Base-by-base conservation (phyloP, 768 basidiomycete species). In the Phylloporus sp. region DNA sequence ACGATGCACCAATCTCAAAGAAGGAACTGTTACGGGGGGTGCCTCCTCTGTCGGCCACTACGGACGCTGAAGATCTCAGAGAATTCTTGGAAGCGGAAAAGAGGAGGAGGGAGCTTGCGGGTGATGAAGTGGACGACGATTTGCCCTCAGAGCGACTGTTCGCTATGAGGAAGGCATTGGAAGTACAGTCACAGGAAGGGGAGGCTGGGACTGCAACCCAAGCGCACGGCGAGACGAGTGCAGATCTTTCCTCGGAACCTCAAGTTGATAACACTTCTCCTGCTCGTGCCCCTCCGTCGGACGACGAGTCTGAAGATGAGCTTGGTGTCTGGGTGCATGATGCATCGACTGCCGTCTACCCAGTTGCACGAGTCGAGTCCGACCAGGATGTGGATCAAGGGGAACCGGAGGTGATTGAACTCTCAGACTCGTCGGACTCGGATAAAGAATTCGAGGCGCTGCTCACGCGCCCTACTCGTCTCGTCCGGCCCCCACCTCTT, bases 21-120 rank as follows among this genome's bases (percentile, higher is more conserved):
- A 71, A 39, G 59, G 70, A 48, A 45, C 65, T 53, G 53, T 68
- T 59, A 56, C 64, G 54, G 56, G 70, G 68, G 50, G 68, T 78
- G 54, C 78, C 76, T 60, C 80, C 78, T 15, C 72, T 76, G 31
- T 68, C 69, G 1, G 67, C 66, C 31, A 66, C 81, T 1, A 72
- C 72, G 10, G 82, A 86, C 57, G 80, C 80, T 11, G 76, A 80
- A 42, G 86, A 87, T 60, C 71, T 90, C 44, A 69, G 68, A 44
- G 82, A 83, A 24, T 91, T 90, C 49, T 54, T 89, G 61, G 80
- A 84, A 50, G 83, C 81, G 1, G 88, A 90, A 63, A 69, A 63
- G 59, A 67, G 58, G 55, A 72, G 81, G 45, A 79, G 72, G 59
- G 80, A 77, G 50, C 47, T 74, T 45, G 59, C 54, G 6, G 60